Evolutionary conservation across 1,284 basidiomycete genomes (phyloP), one percentile per base, ranked within the genome.

Genomic region (Cutaneotrichosporon sp.): DNA sequence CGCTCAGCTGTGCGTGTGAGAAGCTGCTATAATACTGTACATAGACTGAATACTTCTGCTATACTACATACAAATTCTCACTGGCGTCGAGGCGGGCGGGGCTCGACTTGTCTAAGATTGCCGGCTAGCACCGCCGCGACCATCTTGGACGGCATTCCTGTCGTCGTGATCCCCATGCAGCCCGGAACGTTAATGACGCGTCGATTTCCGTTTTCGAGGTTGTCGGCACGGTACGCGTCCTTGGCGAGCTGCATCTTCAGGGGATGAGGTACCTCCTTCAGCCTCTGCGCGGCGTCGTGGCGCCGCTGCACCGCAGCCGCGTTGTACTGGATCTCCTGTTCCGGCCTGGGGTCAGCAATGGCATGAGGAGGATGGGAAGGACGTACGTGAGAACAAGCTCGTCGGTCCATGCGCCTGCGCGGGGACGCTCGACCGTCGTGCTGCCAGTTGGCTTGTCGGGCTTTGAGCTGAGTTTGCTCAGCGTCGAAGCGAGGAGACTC

Each of bases 241-340:
- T 63, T 63, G 3, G 60, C 57, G 32, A 57, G 61, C 52, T 66
- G 65, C 24, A 65, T 43, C 42, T 60, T 59, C 12, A 66, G 59
- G n/a, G 63, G 55, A 27, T 51, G 41, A 26, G 17, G 26, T 16
- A 22, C 26, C 8, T 31, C 48, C 24, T 38, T 39, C 10, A 35
- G 31, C 4, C 57, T 46, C 29, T 59, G 47, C 8, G 33, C 29
- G 3, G 48, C 53, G 10, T 41, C 48, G 31, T 45, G 37, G 12
- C 22, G 25, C 10, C 57, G 38, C 29, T 42, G 26, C 9, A 49
- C 43, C 5, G 37, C 17, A 4, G 53, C n/a, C 4, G 50, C 44
- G 3, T 47, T 47, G n/a, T 44, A 47, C 49, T 55, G 48, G 22
- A 35, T 26, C 35, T 59, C 49, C 37, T 59, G 53, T 27, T 59